Evolutionary conservation across 1,284 basidiomycete genomes (phyloP).

Genomic region (Malassezia dermatis): DNA sequence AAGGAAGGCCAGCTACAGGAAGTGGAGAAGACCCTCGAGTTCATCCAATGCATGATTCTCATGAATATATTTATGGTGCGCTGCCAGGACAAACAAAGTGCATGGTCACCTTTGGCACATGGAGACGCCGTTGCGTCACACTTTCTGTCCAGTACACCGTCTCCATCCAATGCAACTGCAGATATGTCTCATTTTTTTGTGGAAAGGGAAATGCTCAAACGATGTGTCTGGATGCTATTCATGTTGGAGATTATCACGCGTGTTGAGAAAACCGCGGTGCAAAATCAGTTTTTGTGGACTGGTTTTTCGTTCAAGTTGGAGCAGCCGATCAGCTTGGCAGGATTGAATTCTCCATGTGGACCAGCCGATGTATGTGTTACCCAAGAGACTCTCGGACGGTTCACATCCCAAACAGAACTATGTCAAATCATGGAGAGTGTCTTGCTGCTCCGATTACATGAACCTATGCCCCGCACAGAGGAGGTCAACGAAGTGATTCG

Average conservation of each 20-base stretch:
- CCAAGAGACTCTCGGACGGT: not conserved
- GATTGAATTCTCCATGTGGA: not conserved
- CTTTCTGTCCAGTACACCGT: not conserved
- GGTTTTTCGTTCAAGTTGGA: not conserved
- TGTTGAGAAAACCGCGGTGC: not conserved
- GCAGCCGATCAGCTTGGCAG: not conserved
- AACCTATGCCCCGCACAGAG: not conserved
- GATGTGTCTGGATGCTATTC: constrained; percentile 10
- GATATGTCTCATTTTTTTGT: not conserved
- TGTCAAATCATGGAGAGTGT: constrained; percentile 3
- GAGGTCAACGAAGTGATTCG: not conserved
- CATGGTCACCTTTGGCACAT: not conserved
- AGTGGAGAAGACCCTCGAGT: constrained; percentile 1
- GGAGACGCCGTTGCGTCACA: not conserved
- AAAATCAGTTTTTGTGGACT: not conserved
- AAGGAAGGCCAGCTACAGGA: not conserved
- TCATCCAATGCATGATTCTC: constrained; percentile 9
- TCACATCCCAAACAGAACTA: not conserved
- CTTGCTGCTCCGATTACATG: not conserved
- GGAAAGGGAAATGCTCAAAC: constrained; percentile 13
- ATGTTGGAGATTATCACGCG: constrained; percentile 1
- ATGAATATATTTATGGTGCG: constrained; percentile 3
- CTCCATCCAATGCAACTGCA: not conserved
- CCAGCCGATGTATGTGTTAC: not conserved
- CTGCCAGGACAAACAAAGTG: not conserved